A percentile compares a stretch with the other conserved stretches of the same genome.
Conservation (phyloP, 1,139 yeast genomes). For the Candida tetrigidarum region DNA sequence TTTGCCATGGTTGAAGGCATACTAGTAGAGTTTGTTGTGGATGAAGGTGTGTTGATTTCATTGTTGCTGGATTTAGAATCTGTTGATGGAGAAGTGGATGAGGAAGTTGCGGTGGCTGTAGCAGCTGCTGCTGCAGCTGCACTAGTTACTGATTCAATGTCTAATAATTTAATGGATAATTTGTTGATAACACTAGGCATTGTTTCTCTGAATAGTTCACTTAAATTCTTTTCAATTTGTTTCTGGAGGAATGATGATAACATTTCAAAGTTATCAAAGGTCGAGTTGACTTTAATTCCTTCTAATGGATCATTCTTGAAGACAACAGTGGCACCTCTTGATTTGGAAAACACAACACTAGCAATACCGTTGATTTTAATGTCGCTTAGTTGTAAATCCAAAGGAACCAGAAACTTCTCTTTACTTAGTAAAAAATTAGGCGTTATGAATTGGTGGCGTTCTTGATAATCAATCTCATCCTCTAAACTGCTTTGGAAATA, state of each 20-base stretch:
- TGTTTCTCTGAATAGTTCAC: slow-evolving; percentile 82
- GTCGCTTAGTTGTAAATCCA: slow-evolving; percentile 74
- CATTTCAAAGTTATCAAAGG: slow-evolving; percentile 84
- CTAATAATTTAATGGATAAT: slow-evolving; percentile 41
- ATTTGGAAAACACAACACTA: slow-evolving; percentile 78
- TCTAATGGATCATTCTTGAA: slow-evolving; percentile 90
- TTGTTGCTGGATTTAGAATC: no score
- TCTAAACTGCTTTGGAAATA: slow-evolving; percentile 57
- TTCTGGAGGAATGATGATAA: slow-evolving; percentile 79
- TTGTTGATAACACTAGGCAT: slow-evolving; percentile 81
- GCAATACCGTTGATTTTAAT: slow-evolving; percentile 81
- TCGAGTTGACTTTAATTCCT: slow-evolving; percentile 77
- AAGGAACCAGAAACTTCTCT: slow-evolving; percentile 75
- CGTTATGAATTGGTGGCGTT: slow-evolving; percentile 50
- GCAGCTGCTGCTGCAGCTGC: neutral
- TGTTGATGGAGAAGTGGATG: neutral
- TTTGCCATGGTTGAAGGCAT: neutral
- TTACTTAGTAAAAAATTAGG: slow-evolving; percentile 72
- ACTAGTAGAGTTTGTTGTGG: neutral
- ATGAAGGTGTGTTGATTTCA: neutral
- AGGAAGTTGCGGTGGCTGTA: neutral
- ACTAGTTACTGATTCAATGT: neutral
- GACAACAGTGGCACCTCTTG: slow-evolving; percentile 84
- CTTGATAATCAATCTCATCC: slow-evolving; percentile 27
- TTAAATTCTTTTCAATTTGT: slow-evolving; percentile 80